A percentile compares a stretch with the other conserved stretches of the same genome.
These are phyloP conservation scores for Fusarium sp. DNA, from an alignment of 2,329 filamentous ascomycete genomes.

Conservation along the genomic window DNA sequence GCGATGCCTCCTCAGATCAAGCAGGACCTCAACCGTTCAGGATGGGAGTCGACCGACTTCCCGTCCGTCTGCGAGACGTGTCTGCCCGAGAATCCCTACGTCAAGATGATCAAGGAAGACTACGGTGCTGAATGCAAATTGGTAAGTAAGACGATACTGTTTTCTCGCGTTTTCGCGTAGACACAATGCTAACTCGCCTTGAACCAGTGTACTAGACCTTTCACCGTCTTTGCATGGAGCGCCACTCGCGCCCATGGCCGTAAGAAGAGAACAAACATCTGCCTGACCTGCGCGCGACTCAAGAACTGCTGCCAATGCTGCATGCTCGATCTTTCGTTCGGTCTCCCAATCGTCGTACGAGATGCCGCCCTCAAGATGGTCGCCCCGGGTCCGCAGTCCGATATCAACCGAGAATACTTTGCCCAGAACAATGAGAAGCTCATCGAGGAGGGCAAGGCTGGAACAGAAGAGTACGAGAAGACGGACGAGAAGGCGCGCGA, in stretches of 20 bases:
- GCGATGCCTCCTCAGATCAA: constrained; percentile 92
- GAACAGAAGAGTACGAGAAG: constrained; percentile 92
- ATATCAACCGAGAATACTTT: constrained; percentile 97
- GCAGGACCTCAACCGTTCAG: constrained; percentile 92
- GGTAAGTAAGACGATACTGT: constrained; percentile 44
- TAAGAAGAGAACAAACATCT: constrained; percentile 94
- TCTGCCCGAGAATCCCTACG: constrained; percentile 95
- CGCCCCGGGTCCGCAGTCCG: constrained; percentile 89
- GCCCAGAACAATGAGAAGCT: constrained; percentile 97
- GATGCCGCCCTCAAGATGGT: constrained; percentile 99
- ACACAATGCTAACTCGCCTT: neutral
- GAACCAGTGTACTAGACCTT: constrained; percentile 83
- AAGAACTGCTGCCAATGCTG: constrained; percentile 99
- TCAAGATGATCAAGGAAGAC: constrained; percentile 99
- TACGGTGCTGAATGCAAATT: constrained; percentile 88
- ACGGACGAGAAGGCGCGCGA: constrained; percentile 97
- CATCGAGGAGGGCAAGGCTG: constrained; percentile 89
- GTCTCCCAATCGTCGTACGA: constrained; percentile 91
- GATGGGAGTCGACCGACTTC: constrained; percentile 95
- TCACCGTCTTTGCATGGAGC: constrained; percentile 96
- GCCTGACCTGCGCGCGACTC: constrained; percentile 93
- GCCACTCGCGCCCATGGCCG: constrained; percentile 87
- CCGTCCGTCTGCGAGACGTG: constrained; percentile 93
- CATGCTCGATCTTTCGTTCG: constrained; percentile 97
- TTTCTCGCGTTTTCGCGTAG: neutral